Percentiles rank a stretch among this genome's conserved stretches.
Evolutionary conservation across 805 yeast genomes (phyloP).

Genomic region (Kockiozyma suomiensis): DNA sequence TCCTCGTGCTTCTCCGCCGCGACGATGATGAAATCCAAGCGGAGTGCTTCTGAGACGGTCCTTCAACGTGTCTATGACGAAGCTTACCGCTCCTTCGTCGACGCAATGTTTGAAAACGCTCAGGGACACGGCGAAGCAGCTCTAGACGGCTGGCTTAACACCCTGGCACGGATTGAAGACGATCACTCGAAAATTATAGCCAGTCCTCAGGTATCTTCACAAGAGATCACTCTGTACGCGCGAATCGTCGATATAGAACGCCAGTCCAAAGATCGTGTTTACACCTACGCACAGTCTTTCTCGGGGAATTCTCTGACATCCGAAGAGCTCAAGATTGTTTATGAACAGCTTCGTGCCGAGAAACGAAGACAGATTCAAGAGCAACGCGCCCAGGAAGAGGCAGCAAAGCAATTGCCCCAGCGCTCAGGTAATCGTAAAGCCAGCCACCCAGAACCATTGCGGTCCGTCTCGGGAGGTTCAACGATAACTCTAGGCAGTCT

Average conservation of each 20-base stretch:
- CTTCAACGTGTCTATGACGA: slow-evolving; percentile 47
- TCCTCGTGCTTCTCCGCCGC: slow-evolving; percentile 1
- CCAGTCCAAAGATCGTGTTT: slow-evolving; percentile 46
- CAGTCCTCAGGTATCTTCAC: slow-evolving; percentile 40
- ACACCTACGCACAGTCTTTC: slow-evolving; percentile 21
- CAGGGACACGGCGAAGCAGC: slow-evolving; percentile 43
- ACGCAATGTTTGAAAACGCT: slow-evolving; percentile 46
- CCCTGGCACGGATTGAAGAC: slow-evolving; percentile 41
- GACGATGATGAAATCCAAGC: slow-evolving; percentile 23
- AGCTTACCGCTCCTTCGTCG: slow-evolving; percentile 47
- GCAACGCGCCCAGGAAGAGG: slow-evolving; percentile 8
- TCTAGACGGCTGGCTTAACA: slow-evolving; percentile 44
- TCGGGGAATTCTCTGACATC: slow-evolving; percentile 25
- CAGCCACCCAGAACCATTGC: slow-evolving; percentile 4
- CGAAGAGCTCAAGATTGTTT: slow-evolving; percentile 18
- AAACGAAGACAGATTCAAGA: slow-evolving; percentile 19
- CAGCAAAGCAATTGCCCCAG: slow-evolving; percentile 7
- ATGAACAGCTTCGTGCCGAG: slow-evolving; percentile 27
- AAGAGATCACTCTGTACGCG: slow-evolving; percentile 43
- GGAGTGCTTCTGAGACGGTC: slow-evolving; percentile 23
- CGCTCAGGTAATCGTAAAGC: slow-evolving; percentile 6
- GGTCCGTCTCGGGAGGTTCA: slow-evolving; percentile 18
- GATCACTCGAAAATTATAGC: slow-evolving; percentile 42
- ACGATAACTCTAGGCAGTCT: not conserved
- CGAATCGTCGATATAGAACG: slow-evolving; percentile 46